Percentiles rank a stretch among this genome's conserved stretches.
phyloP scores from a whole-genome alignment of 371 early-diverging fungal species.

The Mortierella sp. region DNA sequence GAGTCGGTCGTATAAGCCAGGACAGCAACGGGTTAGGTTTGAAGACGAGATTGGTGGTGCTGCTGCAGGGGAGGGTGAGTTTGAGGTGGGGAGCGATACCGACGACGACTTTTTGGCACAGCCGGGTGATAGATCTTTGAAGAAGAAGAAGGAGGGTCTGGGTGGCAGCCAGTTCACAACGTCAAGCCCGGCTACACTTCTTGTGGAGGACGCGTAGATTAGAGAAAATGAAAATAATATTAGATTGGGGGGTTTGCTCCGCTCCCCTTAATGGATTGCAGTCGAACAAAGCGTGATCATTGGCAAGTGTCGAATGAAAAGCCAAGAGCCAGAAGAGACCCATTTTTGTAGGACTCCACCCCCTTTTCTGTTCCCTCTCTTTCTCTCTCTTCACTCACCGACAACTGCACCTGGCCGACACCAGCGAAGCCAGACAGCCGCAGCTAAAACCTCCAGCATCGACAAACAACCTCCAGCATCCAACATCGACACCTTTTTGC shows the following conservation, averaged over 20 bases:
- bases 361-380: background rate
- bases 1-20: background rate
- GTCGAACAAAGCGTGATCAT: background rate
- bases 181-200: conserved; percentile 11
- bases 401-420: background rate
- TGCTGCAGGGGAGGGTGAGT: background rate
- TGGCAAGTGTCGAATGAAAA: background rate
- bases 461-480: no score
- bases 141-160: background rate
- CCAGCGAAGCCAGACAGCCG: background rate
- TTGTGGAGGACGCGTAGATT: background rate
- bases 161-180: background rate
- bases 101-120: conserved; percentile 17
- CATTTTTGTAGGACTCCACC: background rate
- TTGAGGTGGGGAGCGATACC: conserved; percentile 14
- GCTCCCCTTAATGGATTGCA: background rate
- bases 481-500: no score
- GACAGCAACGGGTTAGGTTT: no score
- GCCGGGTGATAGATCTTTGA: background rate
- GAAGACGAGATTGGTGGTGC: background rate
- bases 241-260: background rate
- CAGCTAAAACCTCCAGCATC: no score
- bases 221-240: background rate
- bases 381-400: conserved; percentile 5
- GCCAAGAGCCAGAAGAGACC: background rate